Evolutionary conservation across 306 rosid genomes (phyloP).

Genomic region (Dicorynia guianensis): DNA sequence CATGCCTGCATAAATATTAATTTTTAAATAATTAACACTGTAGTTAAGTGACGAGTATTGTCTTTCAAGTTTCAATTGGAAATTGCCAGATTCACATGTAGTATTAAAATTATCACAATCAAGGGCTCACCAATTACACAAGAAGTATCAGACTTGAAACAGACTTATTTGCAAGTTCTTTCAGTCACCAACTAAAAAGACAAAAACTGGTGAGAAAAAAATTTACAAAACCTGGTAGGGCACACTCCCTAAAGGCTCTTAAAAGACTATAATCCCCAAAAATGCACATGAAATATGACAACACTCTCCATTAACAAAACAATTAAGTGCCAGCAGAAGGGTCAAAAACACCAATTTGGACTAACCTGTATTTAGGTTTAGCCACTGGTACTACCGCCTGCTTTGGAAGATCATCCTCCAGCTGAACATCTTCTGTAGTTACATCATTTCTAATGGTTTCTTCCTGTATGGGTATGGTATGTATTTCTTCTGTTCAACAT

Average conservation of each 20-base stretch:
- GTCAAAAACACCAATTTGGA: conserved; percentile 16
- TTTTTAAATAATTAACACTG: conserved; percentile 25
- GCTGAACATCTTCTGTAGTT: conserved; percentile 37
- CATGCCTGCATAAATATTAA: conserved; percentile 63
- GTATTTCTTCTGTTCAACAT: conserved; percentile 61
- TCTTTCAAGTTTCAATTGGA: conserved; percentile 24
- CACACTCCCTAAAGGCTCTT: background rate
- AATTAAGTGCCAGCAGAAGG: background rate
- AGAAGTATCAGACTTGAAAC: background rate
- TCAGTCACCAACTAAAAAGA: no score
- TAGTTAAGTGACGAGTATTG: background rate
- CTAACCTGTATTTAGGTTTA: conserved; percentile 78
- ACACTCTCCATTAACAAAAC: background rate
- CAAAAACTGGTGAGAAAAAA: background rate
- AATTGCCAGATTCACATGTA: background rate
- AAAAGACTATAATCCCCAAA: background rate
- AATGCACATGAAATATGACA: background rate
- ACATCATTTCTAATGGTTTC: conserved; percentile 29
- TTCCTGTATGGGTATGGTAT: conserved; percentile 40
- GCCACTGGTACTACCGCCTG: conserved; percentile 38
- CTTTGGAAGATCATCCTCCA: conserved; percentile 39
- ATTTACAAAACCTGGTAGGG: background rate
- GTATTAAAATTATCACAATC: background rate
- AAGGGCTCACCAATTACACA: conserved; percentile 1
- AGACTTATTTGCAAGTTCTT: no score